Percentiles rank a stretch among this genome's conserved stretches.
These are phyloP conservation scores for Vitis hybrid DNA, from an alignment of 177 flowering plant genomes.

Conservation along the genomic window DNA sequence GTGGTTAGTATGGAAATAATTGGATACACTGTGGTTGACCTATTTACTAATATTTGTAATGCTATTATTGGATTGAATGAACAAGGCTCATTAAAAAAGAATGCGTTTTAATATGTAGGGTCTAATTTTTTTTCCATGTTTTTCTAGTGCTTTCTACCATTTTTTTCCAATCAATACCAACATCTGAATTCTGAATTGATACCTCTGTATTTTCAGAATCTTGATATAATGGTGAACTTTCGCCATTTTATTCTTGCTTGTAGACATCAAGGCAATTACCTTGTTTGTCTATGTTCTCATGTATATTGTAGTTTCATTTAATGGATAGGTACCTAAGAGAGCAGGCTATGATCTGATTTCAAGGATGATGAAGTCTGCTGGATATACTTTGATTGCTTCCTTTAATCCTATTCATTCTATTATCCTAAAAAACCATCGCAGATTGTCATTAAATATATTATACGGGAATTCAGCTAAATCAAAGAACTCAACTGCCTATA, in stretches of 20 bases:
- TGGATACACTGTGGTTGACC: too few species aligned
- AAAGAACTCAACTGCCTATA: conserved; percentile 23
- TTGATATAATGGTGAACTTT: too few species aligned
- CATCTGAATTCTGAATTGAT: too few species aligned
- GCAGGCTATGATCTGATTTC: conserved; percentile 31
- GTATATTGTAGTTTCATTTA: conserved; percentile 26
- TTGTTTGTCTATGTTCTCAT: conserved; percentile 1
- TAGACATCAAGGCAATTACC: neutral
- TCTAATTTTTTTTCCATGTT: too few species aligned
- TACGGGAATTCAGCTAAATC: conserved; percentile 21
- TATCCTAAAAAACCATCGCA: conserved; percentile 33
- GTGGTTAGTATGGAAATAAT: too few species aligned
- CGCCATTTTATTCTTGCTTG: neutral
- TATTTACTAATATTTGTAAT: too few species aligned
- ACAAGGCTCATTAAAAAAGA: too few species aligned
- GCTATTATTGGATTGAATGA: too few species aligned
- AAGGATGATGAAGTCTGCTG: conserved; percentile 57
- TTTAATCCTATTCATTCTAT: conserved; percentile 41
- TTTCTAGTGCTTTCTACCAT: too few species aligned
- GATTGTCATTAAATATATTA: conserved; percentile 27
- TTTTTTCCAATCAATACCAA: too few species aligned
- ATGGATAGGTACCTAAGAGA: conserved; percentile 38
- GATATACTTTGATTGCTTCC: conserved; percentile 45
- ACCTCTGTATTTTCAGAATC: too few species aligned
- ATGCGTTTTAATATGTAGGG: too few species aligned